phyloP scores from a whole-genome alignment of 2,329 filamentous ascomycete species.

The Pseudohalonectria lignicola region DNA sequence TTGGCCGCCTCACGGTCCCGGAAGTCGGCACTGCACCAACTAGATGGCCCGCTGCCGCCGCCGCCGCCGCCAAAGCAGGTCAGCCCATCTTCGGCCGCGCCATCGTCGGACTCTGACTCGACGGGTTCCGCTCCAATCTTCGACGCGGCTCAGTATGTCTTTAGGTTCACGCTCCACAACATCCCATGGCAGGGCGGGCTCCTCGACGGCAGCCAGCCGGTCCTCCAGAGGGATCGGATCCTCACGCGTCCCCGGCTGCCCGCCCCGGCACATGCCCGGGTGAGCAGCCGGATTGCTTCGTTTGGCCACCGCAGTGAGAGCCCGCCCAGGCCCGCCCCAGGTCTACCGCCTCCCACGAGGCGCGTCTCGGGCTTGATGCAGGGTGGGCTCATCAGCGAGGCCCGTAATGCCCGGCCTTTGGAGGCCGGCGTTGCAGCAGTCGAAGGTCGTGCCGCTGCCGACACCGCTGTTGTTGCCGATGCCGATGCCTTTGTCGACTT shows the following conservation, averaged over 20 bases:
- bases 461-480: too few species aligned
- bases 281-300: constrained; percentile 27
- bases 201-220: constrained; percentile 37
- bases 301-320: constrained; percentile 20
- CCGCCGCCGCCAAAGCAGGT: constrained; percentile 25
- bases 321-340: constrained; percentile 23
- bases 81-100: constrained; percentile 16
- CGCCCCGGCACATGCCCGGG: constrained; percentile 53
- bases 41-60: constrained; percentile 11
- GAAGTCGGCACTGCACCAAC: too few species aligned
- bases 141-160: constrained; percentile 50
- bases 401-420: constrained; percentile 32
- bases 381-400: constrained; percentile 35
- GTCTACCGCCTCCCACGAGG: constrained; percentile 31
- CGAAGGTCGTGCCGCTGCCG: too few species aligned
- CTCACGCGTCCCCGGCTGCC: constrained; percentile 60
- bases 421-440: too few species aligned
- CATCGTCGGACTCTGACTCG: constrained; percentile 35
- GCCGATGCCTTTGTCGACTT: too few species aligned
- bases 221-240: constrained; percentile 48
- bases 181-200: constrained; percentile 18
- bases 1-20: constrained; percentile 30
- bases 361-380: constrained; percentile 33
- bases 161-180: constrained; percentile 61
- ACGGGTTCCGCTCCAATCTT: constrained; percentile 43